phyloP scores from a whole-genome alignment of 192 early-diverging fungal genomes.

The Podila epicladia region DNA sequence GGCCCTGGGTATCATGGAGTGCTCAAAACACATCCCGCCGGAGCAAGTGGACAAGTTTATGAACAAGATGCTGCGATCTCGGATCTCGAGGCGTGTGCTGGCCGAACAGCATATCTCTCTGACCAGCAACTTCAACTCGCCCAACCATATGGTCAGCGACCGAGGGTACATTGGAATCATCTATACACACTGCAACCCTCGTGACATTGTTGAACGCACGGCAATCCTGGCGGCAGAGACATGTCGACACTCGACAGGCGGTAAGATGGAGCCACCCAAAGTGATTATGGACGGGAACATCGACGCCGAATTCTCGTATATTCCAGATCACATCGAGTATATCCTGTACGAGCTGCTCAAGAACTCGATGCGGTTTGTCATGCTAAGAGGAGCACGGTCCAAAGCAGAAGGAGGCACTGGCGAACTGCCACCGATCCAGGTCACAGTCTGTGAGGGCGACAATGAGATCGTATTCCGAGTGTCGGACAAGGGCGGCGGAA shows the following conservation, averaged over 20 bases:
- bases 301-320: slow-evolving; percentile 87
- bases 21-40: slow-evolving; percentile 71
- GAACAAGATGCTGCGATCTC: slow-evolving; percentile 87
- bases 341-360: slow-evolving; percentile 92
- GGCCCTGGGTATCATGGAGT: slow-evolving; percentile 87
- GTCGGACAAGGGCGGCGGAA: slow-evolving; percentile 94
- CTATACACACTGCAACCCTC: slow-evolving; percentile 70
- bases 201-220: slow-evolving; percentile 56
- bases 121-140: slow-evolving; percentile 65
- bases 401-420: slow-evolving; percentile 4
- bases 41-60: slow-evolving; percentile 85
- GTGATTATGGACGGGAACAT: slow-evolving; percentile 79
- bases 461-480: slow-evolving; percentile 89
- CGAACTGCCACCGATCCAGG: slow-evolving; percentile 79
- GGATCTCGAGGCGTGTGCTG: slow-evolving; percentile 90
- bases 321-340: slow-evolving; percentile 95
- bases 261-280: slow-evolving; percentile 68
- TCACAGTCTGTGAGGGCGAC: slow-evolving; percentile 83
- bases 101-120: slow-evolving; percentile 94
- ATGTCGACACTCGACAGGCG: slow-evolving; percentile 15
- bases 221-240: slow-evolving; percentile 45
- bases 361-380: slow-evolving; percentile 84
- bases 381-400: slow-evolving; percentile 55
- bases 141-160: slow-evolving; percentile 53
- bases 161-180: slow-evolving; percentile 76